These are phyloP conservation scores for Prunus kanzakura DNA, from an alignment of 306 rosid genomes.

Conservation along the genomic window DNA sequence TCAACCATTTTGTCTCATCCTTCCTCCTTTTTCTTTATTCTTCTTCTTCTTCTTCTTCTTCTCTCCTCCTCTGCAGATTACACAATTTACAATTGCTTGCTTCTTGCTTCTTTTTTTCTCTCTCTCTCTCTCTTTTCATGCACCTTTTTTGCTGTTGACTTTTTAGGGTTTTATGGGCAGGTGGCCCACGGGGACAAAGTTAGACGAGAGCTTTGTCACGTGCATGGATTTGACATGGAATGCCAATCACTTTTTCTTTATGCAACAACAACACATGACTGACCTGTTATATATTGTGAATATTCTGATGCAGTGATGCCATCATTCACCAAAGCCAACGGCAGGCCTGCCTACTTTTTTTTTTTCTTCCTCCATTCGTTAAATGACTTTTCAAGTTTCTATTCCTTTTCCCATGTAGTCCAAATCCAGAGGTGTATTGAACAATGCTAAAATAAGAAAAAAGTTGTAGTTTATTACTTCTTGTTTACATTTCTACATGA, in stretches of 20 bases:
- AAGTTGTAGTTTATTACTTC: no score
- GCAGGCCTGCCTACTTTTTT: background rate
- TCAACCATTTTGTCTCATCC: conserved; percentile 19
- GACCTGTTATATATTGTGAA: conserved; percentile 25
- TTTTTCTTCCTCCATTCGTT: background rate
- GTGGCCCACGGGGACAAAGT: background rate
- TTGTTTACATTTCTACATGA: no score
- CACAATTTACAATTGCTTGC: no score
- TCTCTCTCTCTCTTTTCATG: background rate
- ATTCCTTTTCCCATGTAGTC: background rate
- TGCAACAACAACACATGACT: background rate
- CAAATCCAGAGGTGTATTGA: background rate
- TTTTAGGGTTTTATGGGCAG: background rate
- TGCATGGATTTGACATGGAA: conserved; percentile 72
- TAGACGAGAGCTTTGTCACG: conserved; percentile 38
- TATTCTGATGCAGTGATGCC: conserved; percentile 33
- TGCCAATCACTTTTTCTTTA: conserved; percentile 20
- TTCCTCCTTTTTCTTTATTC: conserved; percentile 6
- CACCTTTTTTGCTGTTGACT: conserved; percentile 37
- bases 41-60: background rate
- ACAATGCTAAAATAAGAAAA: background rate
- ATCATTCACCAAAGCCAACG: background rate
- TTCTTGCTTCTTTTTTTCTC: no score
- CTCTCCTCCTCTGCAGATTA: background rate
- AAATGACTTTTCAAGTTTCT: background rate